Conservation (phyloP, 371 early-diverging fungal genomes). For the Rozella allomycis region DNA sequence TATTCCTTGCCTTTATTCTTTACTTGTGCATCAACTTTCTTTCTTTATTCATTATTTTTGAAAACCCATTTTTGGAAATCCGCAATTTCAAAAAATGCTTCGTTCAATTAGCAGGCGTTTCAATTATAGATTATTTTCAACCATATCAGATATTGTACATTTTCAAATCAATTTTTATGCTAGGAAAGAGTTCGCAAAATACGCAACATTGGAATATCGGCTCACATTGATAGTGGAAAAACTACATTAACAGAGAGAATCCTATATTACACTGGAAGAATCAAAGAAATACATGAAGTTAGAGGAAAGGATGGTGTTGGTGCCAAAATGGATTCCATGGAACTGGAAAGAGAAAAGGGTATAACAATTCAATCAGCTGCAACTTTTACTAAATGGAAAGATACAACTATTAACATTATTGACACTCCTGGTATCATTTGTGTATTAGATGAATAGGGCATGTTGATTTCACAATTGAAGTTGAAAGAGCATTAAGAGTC, state of each 20-base stretch:
- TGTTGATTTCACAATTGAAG: slow-evolving; percentile 81
- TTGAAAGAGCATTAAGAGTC: slow-evolving; percentile 70
- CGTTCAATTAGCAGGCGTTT: too few relatives aligned
- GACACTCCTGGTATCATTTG: slow-evolving; percentile 52
- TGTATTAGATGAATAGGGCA: slow-evolving; percentile 40
- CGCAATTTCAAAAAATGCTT: too few relatives aligned
- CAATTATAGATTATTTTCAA: too few relatives aligned
- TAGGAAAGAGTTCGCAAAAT: slow-evolving; percentile 8
- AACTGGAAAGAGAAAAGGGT: slow-evolving; percentile 87
- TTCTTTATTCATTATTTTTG: too few relatives aligned
- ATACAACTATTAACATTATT: slow-evolving; percentile 63
- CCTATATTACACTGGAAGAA: slow-evolving; percentile 83
- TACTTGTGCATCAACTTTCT: too few relatives aligned
- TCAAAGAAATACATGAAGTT: slow-evolving; percentile 89
- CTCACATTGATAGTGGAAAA: slow-evolving; percentile 95
- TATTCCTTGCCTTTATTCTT: too few relatives aligned
- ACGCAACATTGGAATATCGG: slow-evolving; percentile 94
- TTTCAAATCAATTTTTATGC: too few relatives aligned
- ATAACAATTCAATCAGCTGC: slow-evolving; percentile 81
- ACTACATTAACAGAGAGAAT: slow-evolving; percentile 94
- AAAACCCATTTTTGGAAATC: too few relatives aligned
- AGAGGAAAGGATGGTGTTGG: slow-evolving; percentile 90
- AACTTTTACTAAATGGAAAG: slow-evolving; percentile 55
- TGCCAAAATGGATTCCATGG: slow-evolving; percentile 97
- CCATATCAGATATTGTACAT: too few relatives aligned